These are phyloP conservation scores for Akanthomyces uredinophilus DNA, from an alignment of 2,329 filamentous ascomycete species.

Conservation along the genomic window DNA sequence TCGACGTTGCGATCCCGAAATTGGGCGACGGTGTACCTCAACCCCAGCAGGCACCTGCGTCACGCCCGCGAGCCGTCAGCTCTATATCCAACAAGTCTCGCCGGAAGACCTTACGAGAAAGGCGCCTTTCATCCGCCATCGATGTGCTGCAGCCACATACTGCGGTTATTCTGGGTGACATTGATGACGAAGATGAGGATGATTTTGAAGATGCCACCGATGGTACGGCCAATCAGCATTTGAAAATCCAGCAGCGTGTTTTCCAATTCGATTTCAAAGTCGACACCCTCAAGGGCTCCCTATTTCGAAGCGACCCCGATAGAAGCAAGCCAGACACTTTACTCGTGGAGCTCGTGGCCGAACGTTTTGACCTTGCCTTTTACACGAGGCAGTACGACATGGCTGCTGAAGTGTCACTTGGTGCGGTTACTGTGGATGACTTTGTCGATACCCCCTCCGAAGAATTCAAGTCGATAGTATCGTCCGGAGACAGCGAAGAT, in stretches of 20 bases:
- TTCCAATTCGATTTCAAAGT: constrained; percentile 98
- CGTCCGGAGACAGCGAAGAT: constrained; percentile 69
- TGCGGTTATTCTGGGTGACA: constrained; percentile 74
- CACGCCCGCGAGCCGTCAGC: constrained; percentile 42
- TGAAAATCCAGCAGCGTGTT: constrained; percentile 78
- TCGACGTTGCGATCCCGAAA: constrained; percentile 90
- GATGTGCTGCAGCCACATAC: constrained; percentile 66
- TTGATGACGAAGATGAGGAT: constrained; percentile 61
- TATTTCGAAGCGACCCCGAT: constrained; percentile 81
- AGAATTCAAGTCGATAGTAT: constrained; percentile 97
- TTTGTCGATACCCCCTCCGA: constrained; percentile 84
- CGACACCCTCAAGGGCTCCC: constrained; percentile 84
- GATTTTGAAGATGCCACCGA: constrained; percentile 65
- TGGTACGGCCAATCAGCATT: constrained; percentile 47
- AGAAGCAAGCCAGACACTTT: constrained; percentile 70
- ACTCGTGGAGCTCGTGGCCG: constrained; percentile 84
- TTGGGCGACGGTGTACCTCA: constrained; percentile 47
- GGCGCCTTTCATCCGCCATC: constrained; percentile 65
- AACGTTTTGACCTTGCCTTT: constrained; percentile 81
- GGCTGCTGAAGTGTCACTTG: constrained; percentile 83
- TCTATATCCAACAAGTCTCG: constrained; percentile 41
- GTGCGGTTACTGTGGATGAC: constrained; percentile 84
- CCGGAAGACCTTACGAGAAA: constrained; percentile 40
- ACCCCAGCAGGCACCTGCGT: constrained; percentile 22
- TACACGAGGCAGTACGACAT: constrained; percentile 88